These are phyloP conservation scores for Cryptococcus deneoformans DNA, from an alignment of 1,284 basidiomycete genomes.

Conservation along the genomic window DNA sequence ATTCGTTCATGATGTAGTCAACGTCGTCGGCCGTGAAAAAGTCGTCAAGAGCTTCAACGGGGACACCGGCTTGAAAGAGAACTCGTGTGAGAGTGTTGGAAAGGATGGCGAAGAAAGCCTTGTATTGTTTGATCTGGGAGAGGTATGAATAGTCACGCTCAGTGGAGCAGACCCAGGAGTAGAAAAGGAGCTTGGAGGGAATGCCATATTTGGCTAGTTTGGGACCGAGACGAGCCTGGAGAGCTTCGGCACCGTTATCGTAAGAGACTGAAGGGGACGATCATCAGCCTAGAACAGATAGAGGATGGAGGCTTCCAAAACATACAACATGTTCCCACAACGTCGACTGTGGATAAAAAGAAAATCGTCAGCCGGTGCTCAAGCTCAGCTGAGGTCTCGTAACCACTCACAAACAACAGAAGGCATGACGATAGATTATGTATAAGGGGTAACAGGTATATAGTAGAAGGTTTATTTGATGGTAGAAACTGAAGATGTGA, in stretches of 20 bases:
- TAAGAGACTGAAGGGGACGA: constrained; percentile 14
- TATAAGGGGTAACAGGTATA: not conserved
- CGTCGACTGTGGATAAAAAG: constrained; percentile 28
- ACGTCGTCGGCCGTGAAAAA: constrained; percentile 25
- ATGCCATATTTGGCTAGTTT: constrained; percentile 25
- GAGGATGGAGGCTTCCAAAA: constrained; percentile 4
- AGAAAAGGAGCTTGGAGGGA: constrained; percentile 29
- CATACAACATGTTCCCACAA: constrained; percentile 20
- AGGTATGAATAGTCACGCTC: constrained; percentile 31
- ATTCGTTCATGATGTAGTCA: constrained; percentile 23
- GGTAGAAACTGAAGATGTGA: too few relatives aligned
- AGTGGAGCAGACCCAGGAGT: constrained; percentile 23
- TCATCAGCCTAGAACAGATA: too few relatives aligned
- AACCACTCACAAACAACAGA: constrained; percentile 29
- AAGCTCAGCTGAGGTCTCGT: not conserved
- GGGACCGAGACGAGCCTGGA: constrained; percentile 23
- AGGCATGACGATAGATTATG: constrained; percentile 16
- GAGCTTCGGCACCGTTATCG: constrained; percentile 28
- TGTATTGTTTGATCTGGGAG: constrained; percentile 30
- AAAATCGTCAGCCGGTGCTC: not conserved
- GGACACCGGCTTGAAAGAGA: constrained; percentile 29
- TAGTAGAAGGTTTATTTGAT: not conserved
- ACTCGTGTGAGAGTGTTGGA: constrained; percentile 22
- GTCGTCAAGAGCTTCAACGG: constrained; percentile 12
- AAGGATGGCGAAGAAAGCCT: constrained; percentile 25